These are phyloP conservation scores for Fusarium pseudonygamai DNA, from an alignment of 2,329 filamentous ascomycete species.

Conservation along the genomic window DNA sequence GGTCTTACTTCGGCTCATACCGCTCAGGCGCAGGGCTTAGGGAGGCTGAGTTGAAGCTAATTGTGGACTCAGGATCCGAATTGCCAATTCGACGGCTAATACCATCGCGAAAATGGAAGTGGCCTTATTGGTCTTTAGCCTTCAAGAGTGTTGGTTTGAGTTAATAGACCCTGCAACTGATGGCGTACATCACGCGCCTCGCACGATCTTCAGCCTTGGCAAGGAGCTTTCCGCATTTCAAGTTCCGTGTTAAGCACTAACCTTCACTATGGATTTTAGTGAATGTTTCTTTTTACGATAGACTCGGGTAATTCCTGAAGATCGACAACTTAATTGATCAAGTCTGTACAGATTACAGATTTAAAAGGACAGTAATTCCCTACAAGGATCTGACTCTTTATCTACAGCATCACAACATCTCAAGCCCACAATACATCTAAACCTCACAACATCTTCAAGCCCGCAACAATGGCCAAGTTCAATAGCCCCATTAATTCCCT, in stretches of 20 bases:
- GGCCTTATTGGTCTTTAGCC: neutral
- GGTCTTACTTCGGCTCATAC: too few species aligned
- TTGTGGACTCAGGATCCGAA: neutral
- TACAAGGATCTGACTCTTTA: rapidly evolving
- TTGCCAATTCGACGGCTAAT: neutral
- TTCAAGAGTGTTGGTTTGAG: too few species aligned
- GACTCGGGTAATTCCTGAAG: neutral
- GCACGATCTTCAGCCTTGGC: neutral
- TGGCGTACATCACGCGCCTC: too few species aligned
- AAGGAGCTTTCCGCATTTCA: neutral
- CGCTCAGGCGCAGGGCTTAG: neutral
- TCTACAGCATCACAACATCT: neutral
- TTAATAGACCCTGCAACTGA: too few species aligned
- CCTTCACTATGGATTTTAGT: neutral
- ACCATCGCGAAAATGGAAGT: neutral
- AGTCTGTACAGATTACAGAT: neutral
- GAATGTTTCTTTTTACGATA: neutral
- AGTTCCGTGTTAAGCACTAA: too few species aligned
- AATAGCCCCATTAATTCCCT: neutral
- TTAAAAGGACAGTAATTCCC: neutral
- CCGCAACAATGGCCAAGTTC: neutral
- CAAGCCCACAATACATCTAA: neutral
- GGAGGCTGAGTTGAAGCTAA: neutral
- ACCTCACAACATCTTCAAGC: neutral
- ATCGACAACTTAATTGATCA: too few species aligned